Percentiles rank a stretch among this genome's conserved stretches.
These are phyloP conservation scores for Cyamopsis tetragonoloba DNA, from an alignment of 306 rosid species.

Conservation along the genomic window DNA sequence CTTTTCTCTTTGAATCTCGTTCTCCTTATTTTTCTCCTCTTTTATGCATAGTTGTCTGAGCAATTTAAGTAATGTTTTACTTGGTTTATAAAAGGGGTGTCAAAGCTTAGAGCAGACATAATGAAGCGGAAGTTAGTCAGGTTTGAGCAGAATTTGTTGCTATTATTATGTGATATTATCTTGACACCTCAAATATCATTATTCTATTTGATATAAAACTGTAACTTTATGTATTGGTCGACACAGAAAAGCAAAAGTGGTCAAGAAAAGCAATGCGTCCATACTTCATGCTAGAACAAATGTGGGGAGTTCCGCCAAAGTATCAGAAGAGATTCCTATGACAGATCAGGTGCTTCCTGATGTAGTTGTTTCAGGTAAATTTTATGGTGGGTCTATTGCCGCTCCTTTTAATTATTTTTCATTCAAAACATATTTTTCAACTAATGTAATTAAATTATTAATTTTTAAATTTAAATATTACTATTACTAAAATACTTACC, in stretches of 20 bases:
- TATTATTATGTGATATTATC: constrained; percentile 6
- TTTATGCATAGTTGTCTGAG: background rate
- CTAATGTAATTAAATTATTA: too few relatives aligned
- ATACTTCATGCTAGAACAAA: constrained; percentile 37
- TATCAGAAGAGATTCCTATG: constrained; percentile 43
- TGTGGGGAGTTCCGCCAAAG: constrained; percentile 36
- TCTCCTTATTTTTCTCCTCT: constrained; percentile 10
- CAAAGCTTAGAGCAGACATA: constrained; percentile 64
- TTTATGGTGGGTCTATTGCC: too few relatives aligned
- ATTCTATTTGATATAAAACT: constrained; percentile 20
- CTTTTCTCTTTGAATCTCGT: background rate
- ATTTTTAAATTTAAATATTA: too few relatives aligned
- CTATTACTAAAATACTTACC: too few relatives aligned
- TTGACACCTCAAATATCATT: background rate
- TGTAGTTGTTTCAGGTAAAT: constrained; percentile 60
- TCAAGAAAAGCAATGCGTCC: constrained; percentile 43
- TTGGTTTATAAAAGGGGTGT: constrained; percentile 49
- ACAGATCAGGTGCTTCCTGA: constrained; percentile 43
- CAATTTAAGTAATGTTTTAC: constrained; percentile 25
- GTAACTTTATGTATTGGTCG: constrained; percentile 18
- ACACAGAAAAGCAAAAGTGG: constrained; percentile 78
- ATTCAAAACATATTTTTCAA: too few relatives aligned
- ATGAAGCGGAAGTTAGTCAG: constrained; percentile 72
- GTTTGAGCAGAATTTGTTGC: constrained; percentile 42
- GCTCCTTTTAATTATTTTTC: too few relatives aligned